Evolutionary conservation across 768 basidiomycete species (phyloP).

Genomic region (Symmetrospora coprosmae): DNA sequence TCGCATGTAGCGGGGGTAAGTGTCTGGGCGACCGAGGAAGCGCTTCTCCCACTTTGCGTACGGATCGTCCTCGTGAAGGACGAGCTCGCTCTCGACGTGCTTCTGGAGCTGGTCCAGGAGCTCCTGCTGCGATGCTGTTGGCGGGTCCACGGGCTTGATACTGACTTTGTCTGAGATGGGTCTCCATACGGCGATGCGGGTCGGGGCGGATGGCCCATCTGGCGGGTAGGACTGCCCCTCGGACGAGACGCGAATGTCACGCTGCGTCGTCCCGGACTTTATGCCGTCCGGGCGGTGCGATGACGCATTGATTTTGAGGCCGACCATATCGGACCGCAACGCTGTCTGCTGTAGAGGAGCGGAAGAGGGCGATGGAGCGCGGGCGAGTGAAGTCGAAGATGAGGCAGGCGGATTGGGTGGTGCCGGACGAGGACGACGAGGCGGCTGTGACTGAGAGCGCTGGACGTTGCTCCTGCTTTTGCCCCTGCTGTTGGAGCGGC

Average conservation of each 20-base stretch:
- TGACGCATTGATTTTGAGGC: no score
- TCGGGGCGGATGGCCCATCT: neutral
- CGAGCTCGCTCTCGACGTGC: slow-evolving; percentile 34
- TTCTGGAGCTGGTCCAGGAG: neutral
- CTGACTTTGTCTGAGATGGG: slow-evolving; percentile 9
- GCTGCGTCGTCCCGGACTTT: neutral
- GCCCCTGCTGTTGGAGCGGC: no score
- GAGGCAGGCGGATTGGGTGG: no score
- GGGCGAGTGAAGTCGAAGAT: no score
- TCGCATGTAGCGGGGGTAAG: slow-evolving; percentile 60
- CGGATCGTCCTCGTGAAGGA: slow-evolving; percentile 53
- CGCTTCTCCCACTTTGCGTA: slow-evolving; percentile 64
- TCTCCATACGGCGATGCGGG: slow-evolving; percentile 13
- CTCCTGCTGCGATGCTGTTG: neutral
- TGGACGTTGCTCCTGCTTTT: no score
- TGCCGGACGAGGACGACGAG: no score
- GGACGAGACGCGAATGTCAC: neutral
- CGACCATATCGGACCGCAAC: no score
- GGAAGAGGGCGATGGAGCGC: no score
- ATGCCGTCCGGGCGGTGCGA: no score
- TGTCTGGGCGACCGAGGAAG: slow-evolving; percentile 54
- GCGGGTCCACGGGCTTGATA: neutral
- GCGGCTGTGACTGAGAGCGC: no score
- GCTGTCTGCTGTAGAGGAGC: no score
- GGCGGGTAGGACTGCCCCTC: neutral